A percentile compares a stretch with the other conserved stretches of the same genome.
phyloP scores from a whole-genome alignment of 1,139 yeast species.

The Suhomyces bolitotheri region DNA sequence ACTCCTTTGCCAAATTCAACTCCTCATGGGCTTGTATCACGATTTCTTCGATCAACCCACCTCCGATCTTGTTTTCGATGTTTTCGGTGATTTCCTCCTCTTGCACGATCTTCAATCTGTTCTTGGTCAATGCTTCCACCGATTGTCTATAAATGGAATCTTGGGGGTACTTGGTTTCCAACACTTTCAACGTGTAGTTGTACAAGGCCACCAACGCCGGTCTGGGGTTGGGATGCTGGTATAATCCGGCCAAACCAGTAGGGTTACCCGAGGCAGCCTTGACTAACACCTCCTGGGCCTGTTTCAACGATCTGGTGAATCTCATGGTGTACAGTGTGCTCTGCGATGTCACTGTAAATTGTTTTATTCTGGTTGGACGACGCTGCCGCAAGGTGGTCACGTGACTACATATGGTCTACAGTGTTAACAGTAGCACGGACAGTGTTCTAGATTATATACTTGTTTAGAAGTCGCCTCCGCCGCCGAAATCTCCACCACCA shows the following conservation, averaged over 20 bases:
- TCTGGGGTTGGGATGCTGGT: conserved; percentile 82
- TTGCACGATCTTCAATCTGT: conserved; percentile 70
- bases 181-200: conserved; percentile 62
- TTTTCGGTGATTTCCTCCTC: conserved; percentile 60
- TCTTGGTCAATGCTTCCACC: conserved; percentile 68
- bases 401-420: background rate
- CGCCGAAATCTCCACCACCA: conserved; percentile 19
- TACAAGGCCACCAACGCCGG: conserved; percentile 75
- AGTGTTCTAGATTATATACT: background rate
- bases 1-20: conserved; percentile 62
- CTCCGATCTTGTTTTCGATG: conserved; percentile 75
- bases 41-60: conserved; percentile 83
- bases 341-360: conserved; percentile 9
- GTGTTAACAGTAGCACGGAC: background rate
- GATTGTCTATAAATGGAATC: conserved; percentile 76
- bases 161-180: conserved; percentile 63
- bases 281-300: conserved; percentile 62
- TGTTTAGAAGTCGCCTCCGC: conserved; percentile 11
- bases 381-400: conserved; percentile 9
- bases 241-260: conserved; percentile 78
- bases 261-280: conserved; percentile 70
- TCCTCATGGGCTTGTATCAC: conserved; percentile 84
- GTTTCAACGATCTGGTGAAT: conserved; percentile 46
- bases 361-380: conserved; percentile 16
- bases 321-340: conserved; percentile 30